Evolutionary conservation across 306 rosid species (phyloP), one percentile per base, ranked within the genome.

Genomic region (Dryas alaskensis): DNA sequence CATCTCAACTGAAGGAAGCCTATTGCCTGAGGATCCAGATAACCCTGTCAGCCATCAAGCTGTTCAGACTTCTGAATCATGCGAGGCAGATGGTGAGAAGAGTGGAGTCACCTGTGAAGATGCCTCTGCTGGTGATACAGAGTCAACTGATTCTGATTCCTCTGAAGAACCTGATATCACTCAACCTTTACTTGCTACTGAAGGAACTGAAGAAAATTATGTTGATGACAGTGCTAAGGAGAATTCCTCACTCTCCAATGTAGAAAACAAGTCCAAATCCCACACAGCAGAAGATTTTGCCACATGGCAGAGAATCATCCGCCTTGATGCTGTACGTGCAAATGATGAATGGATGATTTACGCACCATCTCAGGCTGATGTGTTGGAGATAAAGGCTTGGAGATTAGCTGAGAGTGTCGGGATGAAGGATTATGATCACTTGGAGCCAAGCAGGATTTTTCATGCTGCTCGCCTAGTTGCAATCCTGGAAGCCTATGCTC

Each of bases 261-360:
- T 44, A 53, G 81, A 55, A 45, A 71, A 63, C 43, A 62, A 49
- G 46, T 6, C 11, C 67, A 75, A 67, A 66, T 39, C 46, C 67
- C 60, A 55, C 40, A 54, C 79, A 14, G 73, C 25, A 16, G 79
- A 75, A 75, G 79, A 75, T 67, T 75, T 66, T 75, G 60, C 51
- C 27, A 75, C 79, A 67, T 75, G 79, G 79, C 79, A 75, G 73
- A 75, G 60, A 67, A 67, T 75, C 49, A 75, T 75, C 22, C 79
- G 67, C 47, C 67, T 75, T 1, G 79, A 75, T 75, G 79, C 79
- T 4, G 73, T 75, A 60, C 79, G 79, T 3, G 79, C 79, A 46
- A 75, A 75, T 37, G 73, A 75, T 67, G 79, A 75, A 75, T 75
- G 79, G 79, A 75, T 75, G 11, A 66, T n/a, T 19, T 57, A 75